Percentiles rank a stretch among this genome's conserved stretches.
Conservation (phyloP, 306 rosid genomes). For the Rosa lucieae region DNA sequence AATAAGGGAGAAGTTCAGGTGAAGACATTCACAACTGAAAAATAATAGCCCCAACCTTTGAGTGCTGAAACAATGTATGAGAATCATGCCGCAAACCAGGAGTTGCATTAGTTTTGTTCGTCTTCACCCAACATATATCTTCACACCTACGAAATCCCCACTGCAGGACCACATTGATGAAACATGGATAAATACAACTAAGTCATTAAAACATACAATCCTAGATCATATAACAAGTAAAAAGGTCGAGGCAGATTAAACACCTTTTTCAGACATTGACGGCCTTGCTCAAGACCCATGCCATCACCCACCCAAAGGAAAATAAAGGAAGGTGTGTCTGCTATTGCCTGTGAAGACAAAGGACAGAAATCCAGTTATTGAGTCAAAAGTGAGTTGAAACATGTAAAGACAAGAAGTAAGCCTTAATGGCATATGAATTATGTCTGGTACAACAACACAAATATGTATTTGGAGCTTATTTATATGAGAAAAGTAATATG, state of each 20-base stretch:
- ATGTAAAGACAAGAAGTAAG: conserved; percentile 14
- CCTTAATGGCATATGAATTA: conserved; percentile 13
- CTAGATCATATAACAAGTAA: conserved; percentile 21
- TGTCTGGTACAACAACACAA: conserved; percentile 5
- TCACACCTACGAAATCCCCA: conserved; percentile 99
- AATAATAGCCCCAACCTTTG: conserved; percentile 63
- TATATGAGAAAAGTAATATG: conserved; percentile 3
- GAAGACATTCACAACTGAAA: background rate
- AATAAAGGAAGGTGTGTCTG: conserved; percentile 96
- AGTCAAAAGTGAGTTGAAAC: conserved; percentile 24
- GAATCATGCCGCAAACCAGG: conserved; percentile 93
- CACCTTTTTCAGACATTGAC: conserved; percentile 98
- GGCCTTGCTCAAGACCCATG: conserved; percentile 99
- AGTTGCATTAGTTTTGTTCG: conserved; percentile 86
- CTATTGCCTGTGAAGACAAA: conserved; percentile 72
- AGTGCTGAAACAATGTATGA: conserved; percentile 96
- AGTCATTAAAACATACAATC: conserved; percentile 15
- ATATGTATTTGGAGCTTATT: conserved; percentile 13
- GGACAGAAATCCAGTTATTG: conserved; percentile 26
- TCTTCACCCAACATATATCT: conserved; percentile 99
- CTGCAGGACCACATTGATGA: conserved; percentile 46
- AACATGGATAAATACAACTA: conserved; percentile 5
- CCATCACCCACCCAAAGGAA: conserved; percentile 99
- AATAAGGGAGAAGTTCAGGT: conserved; percentile 4
- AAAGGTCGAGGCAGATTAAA: conserved; percentile 7